Evolutionary conservation across 2,329 filamentous ascomycete genomes (phyloP).

Genomic region (Chaetomium globosum): DNA sequence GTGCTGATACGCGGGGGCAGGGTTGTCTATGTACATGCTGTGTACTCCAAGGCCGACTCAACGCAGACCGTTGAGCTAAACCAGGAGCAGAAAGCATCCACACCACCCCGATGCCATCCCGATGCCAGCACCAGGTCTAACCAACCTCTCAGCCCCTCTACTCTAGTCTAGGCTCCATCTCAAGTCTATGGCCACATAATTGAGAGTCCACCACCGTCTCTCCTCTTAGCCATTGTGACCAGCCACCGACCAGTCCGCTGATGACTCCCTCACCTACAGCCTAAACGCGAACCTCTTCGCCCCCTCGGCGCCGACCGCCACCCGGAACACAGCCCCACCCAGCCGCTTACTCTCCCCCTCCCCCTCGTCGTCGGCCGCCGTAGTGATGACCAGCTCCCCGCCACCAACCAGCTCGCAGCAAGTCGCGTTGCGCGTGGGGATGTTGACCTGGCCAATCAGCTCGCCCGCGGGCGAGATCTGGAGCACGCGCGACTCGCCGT

Average conservation of each 20-base stretch:
- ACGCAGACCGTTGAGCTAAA: neutral
- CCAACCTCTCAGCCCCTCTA: neutral
- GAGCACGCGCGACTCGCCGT: slow-evolving; percentile 74
- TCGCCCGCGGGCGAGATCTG: slow-evolving; percentile 70
- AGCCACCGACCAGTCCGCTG: neutral
- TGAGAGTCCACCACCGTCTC: neutral
- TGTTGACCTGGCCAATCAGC: slow-evolving; percentile 71
- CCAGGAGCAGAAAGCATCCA: neutral
- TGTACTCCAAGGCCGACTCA: neutral
- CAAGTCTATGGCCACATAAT: neutral
- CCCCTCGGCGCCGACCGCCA: slow-evolving; percentile 74
- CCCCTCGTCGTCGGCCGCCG: slow-evolving; percentile 66
- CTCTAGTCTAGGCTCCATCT: neutral
- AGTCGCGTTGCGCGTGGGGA: slow-evolving; percentile 79
- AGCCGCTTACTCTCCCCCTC: slow-evolving; percentile 65
- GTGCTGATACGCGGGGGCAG: neutral
- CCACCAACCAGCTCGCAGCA: slow-evolving; percentile 80
- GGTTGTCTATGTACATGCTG: neutral
- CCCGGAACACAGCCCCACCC: slow-evolving; percentile 72
- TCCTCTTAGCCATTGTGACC: neutral
- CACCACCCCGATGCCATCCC: neutral
- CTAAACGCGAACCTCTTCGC: slow-evolving; percentile 65
- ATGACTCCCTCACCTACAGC: neutral
- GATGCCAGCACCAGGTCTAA: neutral
- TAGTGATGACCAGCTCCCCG: slow-evolving; percentile 75